Evolutionary conservation across 2,329 filamentous ascomycete species (phyloP).

Genomic region (Corynespora cassiicola): DNA sequence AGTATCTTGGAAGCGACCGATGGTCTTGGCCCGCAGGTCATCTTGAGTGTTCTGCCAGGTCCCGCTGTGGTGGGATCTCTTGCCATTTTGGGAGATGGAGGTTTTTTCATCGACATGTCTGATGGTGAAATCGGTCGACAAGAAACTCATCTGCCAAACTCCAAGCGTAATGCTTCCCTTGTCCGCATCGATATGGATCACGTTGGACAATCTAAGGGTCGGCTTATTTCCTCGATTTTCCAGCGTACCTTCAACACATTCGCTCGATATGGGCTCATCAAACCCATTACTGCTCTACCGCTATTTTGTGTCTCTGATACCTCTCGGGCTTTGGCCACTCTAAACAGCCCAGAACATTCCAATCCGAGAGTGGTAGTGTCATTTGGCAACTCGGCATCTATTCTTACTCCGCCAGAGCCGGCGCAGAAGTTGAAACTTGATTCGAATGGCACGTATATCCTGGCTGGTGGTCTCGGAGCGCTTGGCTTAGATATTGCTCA

Average conservation of each 20-base stretch:
- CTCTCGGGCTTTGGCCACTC: not conserved
- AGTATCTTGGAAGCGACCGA: not conserved
- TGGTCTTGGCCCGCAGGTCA: not conserved
- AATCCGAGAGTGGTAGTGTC: too few relatives aligned
- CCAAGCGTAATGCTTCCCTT: constrained; percentile 5
- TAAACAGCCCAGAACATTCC: too few relatives aligned
- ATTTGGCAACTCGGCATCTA: too few relatives aligned
- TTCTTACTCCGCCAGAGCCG: too few relatives aligned
- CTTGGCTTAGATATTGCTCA: constrained; percentile 20
- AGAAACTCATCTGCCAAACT: not conserved
- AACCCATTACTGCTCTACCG: not conserved
- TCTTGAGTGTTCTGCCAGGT: not conserved
- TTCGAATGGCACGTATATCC: constrained; percentile 16
- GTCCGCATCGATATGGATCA: constrained; percentile 3
- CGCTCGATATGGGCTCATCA: constrained; percentile 1
- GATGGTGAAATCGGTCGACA: not conserved
- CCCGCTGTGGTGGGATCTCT: constrained; percentile 1
- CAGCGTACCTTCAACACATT: constrained; percentile 2
- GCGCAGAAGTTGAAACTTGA: too few relatives aligned
- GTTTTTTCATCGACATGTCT: constrained; percentile 1
- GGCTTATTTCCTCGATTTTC: not conserved
- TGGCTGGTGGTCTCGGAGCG: constrained; percentile 24
- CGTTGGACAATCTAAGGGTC: not conserved
- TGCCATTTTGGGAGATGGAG: not conserved
- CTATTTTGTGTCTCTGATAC: constrained; percentile 1